Evolutionary conservation across 345 rosid genomes (phyloP), one percentile per base, ranked within the genome.

Genomic region (Erucastrum elatum): DNA sequence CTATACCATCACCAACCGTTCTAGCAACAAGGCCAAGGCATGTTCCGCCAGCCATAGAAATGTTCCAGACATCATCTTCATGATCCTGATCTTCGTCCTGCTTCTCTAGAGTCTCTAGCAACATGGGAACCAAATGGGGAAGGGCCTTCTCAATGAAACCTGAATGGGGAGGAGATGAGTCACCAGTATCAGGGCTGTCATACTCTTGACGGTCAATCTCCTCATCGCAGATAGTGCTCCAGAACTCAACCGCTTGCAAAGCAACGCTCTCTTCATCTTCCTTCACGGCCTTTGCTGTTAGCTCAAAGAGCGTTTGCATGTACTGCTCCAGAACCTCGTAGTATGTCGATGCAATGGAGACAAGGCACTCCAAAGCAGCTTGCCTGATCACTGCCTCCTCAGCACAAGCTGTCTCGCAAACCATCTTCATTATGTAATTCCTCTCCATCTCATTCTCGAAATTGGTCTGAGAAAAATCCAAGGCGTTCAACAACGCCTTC

Each of bases 11-110:
- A 56, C 97, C 99, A 82, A 95, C 99, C 1, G 99, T 91, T 84
- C 97, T 87, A 49, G 98, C 87, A 82, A 93, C 96, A 77, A 95
- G 98, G 56, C 97, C 95, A 7, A 95, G 87, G 82, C 99, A 95
- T 4, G 99, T 95, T 59, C 98, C 99, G 6, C 99, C 98, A 15
- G 99, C 97, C 99, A 95, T 95, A 10, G 99, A 87, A 67, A 95
- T 83, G 80, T 93, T 91, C 98, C 99, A 95, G 64, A 81, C 77
- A 71, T 82, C 87, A 51, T 93, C 97, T 55, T 91, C 99, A 79
- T 95, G 96, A 63, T 95, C 97, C 77, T 92, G 94, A 84, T 91
- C 98, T 82, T 92, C 95, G 69, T 93, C 96, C 84, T 95, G 99
- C 88, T 95, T 95, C 84, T 87, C 80, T 72, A 95, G 79, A 65